Evolutionary conservation across 2,329 filamentous ascomycete species (phyloP).

Genomic region (Stagonosporopsis tanaceti): DNA sequence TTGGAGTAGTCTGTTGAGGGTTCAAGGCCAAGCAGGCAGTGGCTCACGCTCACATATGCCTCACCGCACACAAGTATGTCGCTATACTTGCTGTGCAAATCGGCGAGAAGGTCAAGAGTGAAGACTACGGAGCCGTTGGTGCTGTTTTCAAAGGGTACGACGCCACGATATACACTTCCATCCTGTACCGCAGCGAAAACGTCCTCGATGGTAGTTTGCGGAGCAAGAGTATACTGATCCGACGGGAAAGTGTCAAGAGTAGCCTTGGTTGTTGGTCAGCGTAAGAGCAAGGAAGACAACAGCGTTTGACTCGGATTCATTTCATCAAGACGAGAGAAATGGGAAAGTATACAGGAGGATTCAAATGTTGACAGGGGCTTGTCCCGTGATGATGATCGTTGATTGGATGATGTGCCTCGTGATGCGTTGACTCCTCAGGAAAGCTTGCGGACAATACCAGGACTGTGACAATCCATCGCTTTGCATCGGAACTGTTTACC

Average conservation of each 20-base stretch:
- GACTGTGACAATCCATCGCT: background rate
- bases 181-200: constrained; percentile 82
- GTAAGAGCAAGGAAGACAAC: too few species aligned
- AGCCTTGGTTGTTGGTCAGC: constrained; percentile 53
- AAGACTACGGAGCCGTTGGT: constrained; percentile 92
- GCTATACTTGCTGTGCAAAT: constrained; percentile 69
- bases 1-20: constrained; percentile 59
- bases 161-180: constrained; percentile 71
- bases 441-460: background rate
- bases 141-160: constrained; percentile 95
- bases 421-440: constrained; percentile 6
- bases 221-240: constrained; percentile 47
- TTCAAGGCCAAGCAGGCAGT: constrained; percentile 74
- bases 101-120: constrained; percentile 87
- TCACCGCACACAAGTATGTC: constrained; percentile 82
- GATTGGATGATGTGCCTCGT: background rate
- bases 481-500: constrained; percentile 7
- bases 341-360: background rate
- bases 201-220: constrained; percentile 64
- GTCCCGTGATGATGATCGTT: background rate
- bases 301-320: background rate
- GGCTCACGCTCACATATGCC: constrained; percentile 85
- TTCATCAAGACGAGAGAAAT: too few species aligned
- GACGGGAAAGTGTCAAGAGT: constrained; percentile 60
- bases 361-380: background rate